Conservation (phyloP, 2,329 filamentous ascomycete species). For the Aspergillus terreus region DNA sequence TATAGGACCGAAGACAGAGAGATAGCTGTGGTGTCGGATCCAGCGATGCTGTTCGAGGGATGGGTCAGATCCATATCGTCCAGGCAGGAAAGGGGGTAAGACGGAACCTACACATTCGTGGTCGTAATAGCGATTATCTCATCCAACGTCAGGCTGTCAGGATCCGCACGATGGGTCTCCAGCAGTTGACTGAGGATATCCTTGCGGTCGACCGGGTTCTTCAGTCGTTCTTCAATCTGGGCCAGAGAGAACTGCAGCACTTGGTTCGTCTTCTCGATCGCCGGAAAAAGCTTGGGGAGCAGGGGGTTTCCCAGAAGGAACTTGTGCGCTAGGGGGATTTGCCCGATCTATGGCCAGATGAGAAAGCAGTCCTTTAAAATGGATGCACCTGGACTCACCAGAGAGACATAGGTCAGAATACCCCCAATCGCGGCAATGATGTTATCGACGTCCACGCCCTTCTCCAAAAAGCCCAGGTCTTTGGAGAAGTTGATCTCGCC, state of each 20-base stretch:
- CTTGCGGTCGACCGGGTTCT: background rate
- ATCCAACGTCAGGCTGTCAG: background rate
- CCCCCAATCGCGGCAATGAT: constrained; percentile 17
- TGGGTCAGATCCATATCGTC: background rate
- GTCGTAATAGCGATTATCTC: background rate
- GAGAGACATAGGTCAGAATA: constrained; percentile 13
- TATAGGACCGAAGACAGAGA: background rate
- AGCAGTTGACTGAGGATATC: background rate
- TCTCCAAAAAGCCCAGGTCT: constrained; percentile 27
- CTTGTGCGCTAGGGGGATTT: background rate
- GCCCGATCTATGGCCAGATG: background rate
- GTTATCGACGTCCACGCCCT: constrained; percentile 22
- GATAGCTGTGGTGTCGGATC: background rate
- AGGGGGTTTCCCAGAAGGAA: background rate
- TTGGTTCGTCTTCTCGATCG: background rate
- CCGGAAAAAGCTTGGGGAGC: background rate
- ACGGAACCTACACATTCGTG: background rate
- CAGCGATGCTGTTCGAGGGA: background rate
- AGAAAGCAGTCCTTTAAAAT: background rate
- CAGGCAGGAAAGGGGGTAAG: background rate
- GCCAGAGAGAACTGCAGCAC: background rate
- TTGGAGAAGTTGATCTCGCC: constrained; percentile 27
- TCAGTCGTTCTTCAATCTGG: background rate
- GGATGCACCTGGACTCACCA: background rate
- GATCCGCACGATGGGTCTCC: background rate